Evolutionary conservation across 345 rosid genomes (phyloP), one percentile per base, ranked within the genome.

Genomic region (Salix purpurea): DNA sequence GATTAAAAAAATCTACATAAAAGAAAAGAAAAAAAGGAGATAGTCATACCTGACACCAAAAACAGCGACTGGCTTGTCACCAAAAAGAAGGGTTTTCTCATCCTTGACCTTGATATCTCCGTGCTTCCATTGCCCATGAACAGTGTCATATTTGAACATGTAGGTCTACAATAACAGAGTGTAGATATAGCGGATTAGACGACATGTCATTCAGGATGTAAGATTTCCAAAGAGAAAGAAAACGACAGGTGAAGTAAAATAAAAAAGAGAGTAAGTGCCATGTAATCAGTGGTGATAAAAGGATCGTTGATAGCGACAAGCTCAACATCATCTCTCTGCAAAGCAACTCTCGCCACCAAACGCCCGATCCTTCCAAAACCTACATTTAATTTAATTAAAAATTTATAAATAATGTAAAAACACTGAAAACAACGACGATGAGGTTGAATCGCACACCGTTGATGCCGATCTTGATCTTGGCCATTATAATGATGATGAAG

Each of bases 321-420:
- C 84, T 88, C 93, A 12, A 89, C 85, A 68, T 91, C 93, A 68
- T 88, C 88, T 56, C 93, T 86, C 78, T 87, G 89, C 81, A 89
- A 80, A 18, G 93, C 93, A 26, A 91, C 91, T 74, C 87, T 89
- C 10, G 91, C 96, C 28, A 89, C 91, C 83, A 91, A 71, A 54
- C 96, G 89, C 5, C 93, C 91, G 76, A 91, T 91, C 82, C 96
- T 91, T 78, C 96, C 93, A 58, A 91, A 91, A 72, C 93, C 96
- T 91, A 60, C 11, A n/a, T 13, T 34, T 12, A 46, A 46, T 14
- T 46, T 46, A 15, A 66, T 7, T 40, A 19, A 23, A 23, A 34
- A 34, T 34, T 34, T 34, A 34, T 72, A 23, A 21, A 9, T 4
- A 58, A 50, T 24, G 34, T 52, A 21, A 19, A 1, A 48, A 39